Evolutionary conservation across 1,284 basidiomycete genomes (phyloP).

Genomic region (Phenoliferia sp.): DNA sequence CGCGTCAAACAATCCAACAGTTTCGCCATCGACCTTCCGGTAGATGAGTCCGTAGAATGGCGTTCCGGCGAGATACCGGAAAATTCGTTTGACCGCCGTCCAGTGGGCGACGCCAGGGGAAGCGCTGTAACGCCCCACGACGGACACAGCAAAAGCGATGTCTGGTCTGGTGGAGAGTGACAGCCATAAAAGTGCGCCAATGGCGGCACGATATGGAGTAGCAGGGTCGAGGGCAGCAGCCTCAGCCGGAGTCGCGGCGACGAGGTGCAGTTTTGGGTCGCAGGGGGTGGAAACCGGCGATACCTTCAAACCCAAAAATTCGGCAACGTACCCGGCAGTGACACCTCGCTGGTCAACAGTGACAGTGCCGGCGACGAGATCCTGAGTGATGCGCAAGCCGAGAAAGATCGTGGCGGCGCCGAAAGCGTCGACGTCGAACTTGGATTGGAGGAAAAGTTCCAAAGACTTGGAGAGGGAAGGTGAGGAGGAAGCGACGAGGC

Average conservation of each 20-base stretch:
- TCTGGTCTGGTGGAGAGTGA: constrained; percentile 46
- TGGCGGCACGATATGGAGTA: constrained; percentile 36
- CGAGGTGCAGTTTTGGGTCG: neutral
- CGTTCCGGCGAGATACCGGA: constrained; percentile 53
- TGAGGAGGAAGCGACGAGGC: neutral
- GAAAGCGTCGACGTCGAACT: neutral
- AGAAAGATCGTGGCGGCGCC: neutral
- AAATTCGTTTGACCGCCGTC: constrained; percentile 44
- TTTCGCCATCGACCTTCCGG: neutral
- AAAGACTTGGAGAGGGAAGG: neutral
- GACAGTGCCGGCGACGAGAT: constrained; percentile 8
- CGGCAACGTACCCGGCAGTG: constrained; percentile 44
- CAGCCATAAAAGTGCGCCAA: constrained; percentile 48
- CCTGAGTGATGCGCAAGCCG: neutral
- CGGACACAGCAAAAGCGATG: constrained; percentile 45
- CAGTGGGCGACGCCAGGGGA: constrained; percentile 43
- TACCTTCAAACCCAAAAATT: constrained; percentile 43
- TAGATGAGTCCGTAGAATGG: constrained; percentile 36
- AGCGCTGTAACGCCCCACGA: constrained; percentile 40
- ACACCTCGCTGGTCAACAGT: constrained; percentile 31
- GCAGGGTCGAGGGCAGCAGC: too few relatives aligned
- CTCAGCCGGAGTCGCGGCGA: neutral
- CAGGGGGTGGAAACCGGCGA: neutral
- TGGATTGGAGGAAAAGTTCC: neutral
- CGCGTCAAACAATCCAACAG: constrained; percentile 36